Evolutionary conservation across 1,284 basidiomycete genomes (phyloP).

Genomic region (Retiboletus flavoniger): DNA sequence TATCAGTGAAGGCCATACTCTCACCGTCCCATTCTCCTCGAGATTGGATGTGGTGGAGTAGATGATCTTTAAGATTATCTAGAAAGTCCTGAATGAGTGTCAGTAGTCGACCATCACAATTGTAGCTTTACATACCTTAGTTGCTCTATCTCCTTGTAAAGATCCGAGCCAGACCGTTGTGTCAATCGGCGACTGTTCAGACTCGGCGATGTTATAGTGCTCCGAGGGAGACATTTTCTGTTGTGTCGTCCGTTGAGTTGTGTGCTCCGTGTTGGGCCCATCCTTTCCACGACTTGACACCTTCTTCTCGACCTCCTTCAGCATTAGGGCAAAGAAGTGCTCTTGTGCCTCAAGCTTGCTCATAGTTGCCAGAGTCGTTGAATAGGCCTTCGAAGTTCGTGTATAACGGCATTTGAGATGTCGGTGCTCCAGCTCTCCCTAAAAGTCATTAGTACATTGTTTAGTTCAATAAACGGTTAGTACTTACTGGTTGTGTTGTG

Average conservation of each 20-base stretch:
- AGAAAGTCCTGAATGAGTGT: background rate
- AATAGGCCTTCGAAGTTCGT: slow-evolving; percentile 27
- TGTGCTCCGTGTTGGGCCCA: background rate
- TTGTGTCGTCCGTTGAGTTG: too few species aligned
- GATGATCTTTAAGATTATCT: slow-evolving; percentile 1
- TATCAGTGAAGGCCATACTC: background rate
- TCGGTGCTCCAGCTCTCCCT: slow-evolving; percentile 27
- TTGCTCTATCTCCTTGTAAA: background rate
- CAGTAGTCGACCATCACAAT: background rate
- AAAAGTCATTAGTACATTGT: background rate
- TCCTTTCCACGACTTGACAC: too few species aligned
- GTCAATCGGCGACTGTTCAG: background rate
- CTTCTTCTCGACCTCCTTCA: background rate
- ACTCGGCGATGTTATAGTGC: background rate
- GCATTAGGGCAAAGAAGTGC: background rate
- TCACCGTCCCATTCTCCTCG: background rate
- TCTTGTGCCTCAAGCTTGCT: background rate
- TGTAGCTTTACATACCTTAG: background rate
- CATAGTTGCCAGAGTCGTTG: slow-evolving; percentile 14
- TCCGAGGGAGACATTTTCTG: background rate
- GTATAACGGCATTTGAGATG: slow-evolving; percentile 21
- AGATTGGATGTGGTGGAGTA: background rate
- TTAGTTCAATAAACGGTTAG: too few species aligned
- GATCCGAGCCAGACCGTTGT: background rate
- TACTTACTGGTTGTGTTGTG: slow-evolving; percentile 35